phyloP scores from a whole-genome alignment of 805 yeast species.

The Trichomonascus vanleenenianus region DNA sequence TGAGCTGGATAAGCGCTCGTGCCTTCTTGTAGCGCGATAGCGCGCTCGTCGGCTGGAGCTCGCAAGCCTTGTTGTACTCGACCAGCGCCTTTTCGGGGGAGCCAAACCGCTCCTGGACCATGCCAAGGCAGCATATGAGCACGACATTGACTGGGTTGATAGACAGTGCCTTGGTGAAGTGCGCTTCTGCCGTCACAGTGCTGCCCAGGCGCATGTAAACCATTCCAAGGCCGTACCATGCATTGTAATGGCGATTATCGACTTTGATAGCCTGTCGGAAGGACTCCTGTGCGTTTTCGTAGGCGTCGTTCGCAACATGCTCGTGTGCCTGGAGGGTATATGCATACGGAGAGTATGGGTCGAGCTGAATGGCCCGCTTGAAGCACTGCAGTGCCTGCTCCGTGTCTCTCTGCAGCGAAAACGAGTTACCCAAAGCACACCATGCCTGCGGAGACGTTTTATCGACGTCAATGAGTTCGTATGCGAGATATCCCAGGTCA shows the following conservation, averaged over 20 bases:
- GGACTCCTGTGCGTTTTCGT: slow-evolving; percentile 77
- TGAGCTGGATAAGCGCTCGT: slow-evolving; percentile 64
- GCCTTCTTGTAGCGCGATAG: slow-evolving; percentile 86
- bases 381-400: slow-evolving; percentile 87
- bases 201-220: slow-evolving; percentile 83
- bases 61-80: slow-evolving; percentile 77
- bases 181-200: slow-evolving; percentile 72
- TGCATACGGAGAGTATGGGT: slow-evolving; percentile 73
- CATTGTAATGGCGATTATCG: slow-evolving; percentile 84
- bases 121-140: slow-evolving; percentile 86
- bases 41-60: slow-evolving; percentile 77
- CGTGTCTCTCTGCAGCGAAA: slow-evolving; percentile 74
- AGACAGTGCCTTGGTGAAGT: slow-evolving; percentile 77
- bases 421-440: slow-evolving; percentile 86
- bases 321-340: slow-evolving; percentile 94
- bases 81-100: slow-evolving; percentile 63
- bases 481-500: slow-evolving; percentile 73
- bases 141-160: slow-evolving; percentile 89
- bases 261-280: slow-evolving; percentile 71
- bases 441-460: slow-evolving; percentile 74
- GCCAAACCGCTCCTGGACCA: slow-evolving; percentile 75
- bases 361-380: slow-evolving; percentile 62
- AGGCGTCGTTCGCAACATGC: slow-evolving; percentile 77
- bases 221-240: slow-evolving; percentile 94
- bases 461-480: slow-evolving; percentile 64